phyloP scores from a whole-genome alignment of 495 filamentous ascomycete genomes.

The Paragyromitra xinjiangensis region DNA sequence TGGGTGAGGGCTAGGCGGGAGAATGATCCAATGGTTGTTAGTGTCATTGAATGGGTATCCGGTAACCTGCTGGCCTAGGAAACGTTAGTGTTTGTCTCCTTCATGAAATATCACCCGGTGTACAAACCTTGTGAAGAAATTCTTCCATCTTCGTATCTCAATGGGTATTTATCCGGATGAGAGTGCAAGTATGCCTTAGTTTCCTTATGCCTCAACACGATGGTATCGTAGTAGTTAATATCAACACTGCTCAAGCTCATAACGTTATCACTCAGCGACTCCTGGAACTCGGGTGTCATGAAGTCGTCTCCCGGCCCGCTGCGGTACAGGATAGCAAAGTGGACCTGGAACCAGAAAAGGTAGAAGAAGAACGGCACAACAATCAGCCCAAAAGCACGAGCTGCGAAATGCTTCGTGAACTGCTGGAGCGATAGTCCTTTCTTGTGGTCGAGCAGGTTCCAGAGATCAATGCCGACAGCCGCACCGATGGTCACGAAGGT shows the following conservation, averaged over 20 bases:
- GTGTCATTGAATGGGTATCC: conserved; percentile 98
- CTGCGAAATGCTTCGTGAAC: conserved; percentile 89
- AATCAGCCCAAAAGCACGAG: conserved; percentile 82
- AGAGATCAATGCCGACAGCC: conserved; percentile 91
- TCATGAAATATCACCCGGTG: conserved; percentile 35
- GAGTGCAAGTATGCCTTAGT: conserved; percentile 96
- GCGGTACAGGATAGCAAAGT: conserved; percentile 86
- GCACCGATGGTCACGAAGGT: conserved; percentile 97
- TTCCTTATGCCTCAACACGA: conserved; percentile 92
- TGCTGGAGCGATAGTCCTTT: conserved; percentile 77
- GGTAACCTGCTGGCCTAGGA: conserved; percentile 83
- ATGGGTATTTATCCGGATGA: conserved; percentile 85
- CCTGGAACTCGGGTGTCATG: conserved; percentile 98
- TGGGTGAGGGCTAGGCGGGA: conserved; percentile 69
- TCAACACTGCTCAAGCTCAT: conserved; percentile 85
- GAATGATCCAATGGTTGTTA: conserved; percentile 97
- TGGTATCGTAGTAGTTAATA: conserved; percentile 88
- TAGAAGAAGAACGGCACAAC: conserved; percentile 96
- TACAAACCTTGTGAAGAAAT: conserved; percentile 85
- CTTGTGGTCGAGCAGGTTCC: conserved; percentile 90
- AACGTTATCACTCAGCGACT: conserved; percentile 91
- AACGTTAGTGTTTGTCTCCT: conserved; percentile 24
- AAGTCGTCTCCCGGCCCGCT: conserved; percentile 98
- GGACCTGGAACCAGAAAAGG: conserved; percentile 99
- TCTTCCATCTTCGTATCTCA: conserved; percentile 96